Evolutionary conservation across 345 rosid genomes (phyloP), one percentile per base, ranked within the genome.

Genomic region (Carallia brachiata): DNA sequence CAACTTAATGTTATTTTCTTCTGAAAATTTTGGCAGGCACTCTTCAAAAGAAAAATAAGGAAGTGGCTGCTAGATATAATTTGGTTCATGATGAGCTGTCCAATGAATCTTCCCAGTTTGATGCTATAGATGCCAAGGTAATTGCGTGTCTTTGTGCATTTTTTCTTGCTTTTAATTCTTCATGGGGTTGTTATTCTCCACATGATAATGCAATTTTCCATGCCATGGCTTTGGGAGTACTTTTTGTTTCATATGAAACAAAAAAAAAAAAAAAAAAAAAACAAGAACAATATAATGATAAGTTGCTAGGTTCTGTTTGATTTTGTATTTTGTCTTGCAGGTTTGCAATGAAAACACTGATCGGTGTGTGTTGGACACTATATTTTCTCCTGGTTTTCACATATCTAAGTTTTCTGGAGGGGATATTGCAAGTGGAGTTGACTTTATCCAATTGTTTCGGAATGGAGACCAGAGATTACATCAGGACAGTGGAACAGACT

Each of bases 341-440:
- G 85, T 54, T 18, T 69, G 60, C 64, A 53, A 79, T 66, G 86
- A 74, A 58, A 81, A 59, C 66, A 61, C 73, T 61, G 77, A 65
- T 65, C 73, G 68, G 63, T 36, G 53, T 65, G 79, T 31, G 65
- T 62, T 66, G 52, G 79, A 78, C 71, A 82, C 84, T 50, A 81
- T 89, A 61, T 89, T 89, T 83, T 89, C 92, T 67, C 96, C 96
- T 47, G 61, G 80, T 63, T 87, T 87, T 79, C 88, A 85, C 67
- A 58, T 78, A 52, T 55, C 90, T 36, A 84, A 82, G 74, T 47
- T 70, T 66, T 62, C 73, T 30, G 84, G 77, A 9, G 83, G 65
- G 37, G 81, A 78, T 69, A 72, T 76, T 62, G 55, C 71, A n/a
- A 55, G 36, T 77, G 84, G 66, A 80, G 90, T 69, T 62, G 77